phyloP scores from a whole-genome alignment of 2,329 filamentous ascomycete species.

The Colletotrichum gloeosporioides region DNA sequence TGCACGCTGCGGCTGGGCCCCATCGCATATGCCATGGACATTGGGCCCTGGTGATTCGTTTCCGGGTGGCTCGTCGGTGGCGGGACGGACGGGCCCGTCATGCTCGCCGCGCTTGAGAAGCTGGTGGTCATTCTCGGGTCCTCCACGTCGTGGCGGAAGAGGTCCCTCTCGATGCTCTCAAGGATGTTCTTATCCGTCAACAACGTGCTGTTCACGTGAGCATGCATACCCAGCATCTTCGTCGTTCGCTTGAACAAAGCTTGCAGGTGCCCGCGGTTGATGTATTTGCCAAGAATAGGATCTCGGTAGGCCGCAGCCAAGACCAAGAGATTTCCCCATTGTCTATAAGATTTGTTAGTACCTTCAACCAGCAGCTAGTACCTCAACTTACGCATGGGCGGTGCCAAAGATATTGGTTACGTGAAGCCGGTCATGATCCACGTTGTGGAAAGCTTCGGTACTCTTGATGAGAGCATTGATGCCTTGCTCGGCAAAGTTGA shows the following conservation, averaged over 20 bases:
- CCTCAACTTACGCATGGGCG: slow-evolving; percentile 82
- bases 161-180: slow-evolving; percentile 53
- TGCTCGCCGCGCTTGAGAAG: slow-evolving; percentile 40
- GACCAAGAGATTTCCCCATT: slow-evolving; percentile 97
- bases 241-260: slow-evolving; percentile 76
- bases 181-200: slow-evolving; percentile 78
- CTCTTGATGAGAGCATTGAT: slow-evolving; percentile 81
- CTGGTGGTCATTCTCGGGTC: slow-evolving; percentile 32
- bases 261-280: slow-evolving; percentile 61
- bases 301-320: slow-evolving; percentile 82
- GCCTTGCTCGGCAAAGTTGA: slow-evolving; percentile 64
- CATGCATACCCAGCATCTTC: slow-evolving; percentile 72
- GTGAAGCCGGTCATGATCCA: slow-evolving; percentile 71
- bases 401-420: slow-evolving; percentile 98
- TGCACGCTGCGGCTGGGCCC: slow-evolving; percentile 13
- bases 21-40: slow-evolving; percentile 10
- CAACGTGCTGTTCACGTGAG: slow-evolving; percentile 77
- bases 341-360: slow-evolving; percentile 54
- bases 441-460: slow-evolving; percentile 78
- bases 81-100: not conserved
- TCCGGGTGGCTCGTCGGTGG: not conserved
- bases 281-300: slow-evolving; percentile 60
- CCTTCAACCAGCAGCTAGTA: not conserved
- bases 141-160: slow-evolving; percentile 39
- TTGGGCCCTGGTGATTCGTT: not conserved